Evolutionary conservation across 228 moss, liverwort and hornwort genomes (phyloP), one percentile per base, ranked within the genome.

Genomic region (Sphagnum fallax): DNA sequence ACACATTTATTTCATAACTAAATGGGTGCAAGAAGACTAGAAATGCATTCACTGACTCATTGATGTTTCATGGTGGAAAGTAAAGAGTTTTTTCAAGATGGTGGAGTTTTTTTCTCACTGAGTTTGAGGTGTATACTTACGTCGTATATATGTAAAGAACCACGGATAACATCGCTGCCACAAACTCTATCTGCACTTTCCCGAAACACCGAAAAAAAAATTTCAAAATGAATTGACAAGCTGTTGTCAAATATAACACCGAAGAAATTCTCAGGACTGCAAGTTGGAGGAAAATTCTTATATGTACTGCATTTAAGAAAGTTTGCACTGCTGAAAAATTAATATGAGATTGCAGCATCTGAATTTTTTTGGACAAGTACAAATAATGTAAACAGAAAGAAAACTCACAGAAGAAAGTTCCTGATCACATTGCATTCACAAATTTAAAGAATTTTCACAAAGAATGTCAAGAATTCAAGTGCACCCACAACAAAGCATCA

Each of bases 111-210:
- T 8, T 55, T 8, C 55, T 8, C 55, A 55, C 32, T 32, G 32
- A 32, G 32, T 32, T 32, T 32, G 32, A 32, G 32, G 32, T 32
- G 12, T 1, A 55, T 64, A 80, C 89, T 84, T 79, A 97, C 96
- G 96, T 93, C 67, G 89, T 83, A 62, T 81, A 74, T 64, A 97
- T 81, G 65, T 97, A 97, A 51, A 97, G 81, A 69, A 74, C 73
- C 64, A 93, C 93, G 6, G 93, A 93, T 14, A 83, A 82, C 61
- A 91, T 81, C 50, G 96, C 96, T 4, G 93, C 91, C 4, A 80
- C 61, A 65, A 97, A 93, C 71, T 97, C 96, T 78, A 90, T 69
- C 96, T 97, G 90, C 81, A 75, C 73, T 66, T 57, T 32, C 32
- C 32, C 32, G 2, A 32, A 32, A 32, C 32, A 32, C 2, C 32